A percentile compares a stretch with the other conserved stretches of the same genome.
These are phyloP conservation scores for Stenogyne calaminthoides DNA, from an alignment of 305 asterid species.

Conservation along the genomic window DNA sequence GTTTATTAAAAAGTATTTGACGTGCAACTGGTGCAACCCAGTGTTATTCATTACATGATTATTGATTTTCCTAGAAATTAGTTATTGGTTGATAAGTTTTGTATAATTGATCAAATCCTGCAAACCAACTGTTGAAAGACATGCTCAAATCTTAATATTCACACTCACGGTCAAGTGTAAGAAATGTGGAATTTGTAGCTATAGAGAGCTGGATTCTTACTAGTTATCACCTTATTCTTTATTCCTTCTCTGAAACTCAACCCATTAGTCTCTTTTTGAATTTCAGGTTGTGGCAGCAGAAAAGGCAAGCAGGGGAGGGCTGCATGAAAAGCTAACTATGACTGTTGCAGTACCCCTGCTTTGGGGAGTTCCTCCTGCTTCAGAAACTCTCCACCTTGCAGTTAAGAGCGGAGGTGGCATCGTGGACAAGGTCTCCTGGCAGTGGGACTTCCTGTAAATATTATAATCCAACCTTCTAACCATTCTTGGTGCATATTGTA, in stretches of 20 bases:
- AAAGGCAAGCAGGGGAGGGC: slow-evolving; percentile 68
- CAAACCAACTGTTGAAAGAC: background rate
- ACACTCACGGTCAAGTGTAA: background rate
- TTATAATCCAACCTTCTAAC: slow-evolving; percentile 32
- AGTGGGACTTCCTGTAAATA: slow-evolving; percentile 84
- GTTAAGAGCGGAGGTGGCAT: slow-evolving; percentile 92
- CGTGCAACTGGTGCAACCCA: too few species aligned
- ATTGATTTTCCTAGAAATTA: background rate
- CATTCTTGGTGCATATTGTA: slow-evolving; percentile 47
- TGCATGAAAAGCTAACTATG: slow-evolving; percentile 90
- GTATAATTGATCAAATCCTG: background rate
- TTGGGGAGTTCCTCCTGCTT: slow-evolving; percentile 99
- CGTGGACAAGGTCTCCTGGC: slow-evolving; percentile 93
- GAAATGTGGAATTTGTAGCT: background rate
- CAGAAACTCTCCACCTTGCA: slow-evolving; percentile 79
- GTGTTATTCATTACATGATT: too few species aligned
- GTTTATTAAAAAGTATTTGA: too few species aligned
- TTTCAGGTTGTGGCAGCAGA: slow-evolving; percentile 78
- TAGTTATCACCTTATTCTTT: background rate
- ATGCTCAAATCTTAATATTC: background rate
- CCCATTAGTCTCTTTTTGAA: slow-evolving; percentile 2
- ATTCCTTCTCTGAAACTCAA: background rate
- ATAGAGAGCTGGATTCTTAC: background rate
- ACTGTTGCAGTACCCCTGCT: slow-evolving; percentile 90
- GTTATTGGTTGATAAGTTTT: background rate